phyloP scores from a whole-genome alignment of 2,329 filamentous ascomycete genomes.

The Thelonectria rubi region DNA sequence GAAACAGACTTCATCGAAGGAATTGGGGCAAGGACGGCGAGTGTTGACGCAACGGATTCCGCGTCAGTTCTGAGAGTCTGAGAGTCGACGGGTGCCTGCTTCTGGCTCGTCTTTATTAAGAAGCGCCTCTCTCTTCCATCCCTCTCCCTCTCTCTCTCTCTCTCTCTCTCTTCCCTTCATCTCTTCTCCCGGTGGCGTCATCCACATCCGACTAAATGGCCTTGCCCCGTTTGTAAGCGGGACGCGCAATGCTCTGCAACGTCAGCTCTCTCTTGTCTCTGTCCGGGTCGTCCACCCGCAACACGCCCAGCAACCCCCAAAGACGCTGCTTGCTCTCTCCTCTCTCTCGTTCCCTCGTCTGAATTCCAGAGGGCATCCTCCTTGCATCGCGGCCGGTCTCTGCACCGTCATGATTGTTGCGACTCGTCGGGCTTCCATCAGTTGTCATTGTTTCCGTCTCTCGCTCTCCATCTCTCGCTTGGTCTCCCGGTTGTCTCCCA shows the following conservation, averaged over 20 bases:
- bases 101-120: background rate
- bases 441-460: background rate
- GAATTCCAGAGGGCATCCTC: no score
- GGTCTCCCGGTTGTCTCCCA: no score
- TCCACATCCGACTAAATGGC: constrained; percentile 31
- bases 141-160: no score
- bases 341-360: no score
- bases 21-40: no score
- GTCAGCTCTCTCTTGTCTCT: constrained; percentile 33
- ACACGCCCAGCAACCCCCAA: no score
- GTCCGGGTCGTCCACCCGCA: no score
- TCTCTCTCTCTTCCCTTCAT: no score
- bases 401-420: no score
- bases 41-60: constrained; percentile 8
- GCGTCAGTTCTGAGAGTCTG: background rate
- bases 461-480: background rate
- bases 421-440: background rate
- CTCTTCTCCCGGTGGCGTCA: constrained; percentile 33
- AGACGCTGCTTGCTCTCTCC: no score
- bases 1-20: no score
- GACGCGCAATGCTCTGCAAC: constrained; percentile 49
- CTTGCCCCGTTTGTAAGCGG: constrained; percentile 42
- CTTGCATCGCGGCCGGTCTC: no score
- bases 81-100: background rate
- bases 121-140: background rate